Evolutionary conservation across 2,329 filamentous ascomycete species (phyloP).

Genomic region (Alternaria conjuncta): DNA sequence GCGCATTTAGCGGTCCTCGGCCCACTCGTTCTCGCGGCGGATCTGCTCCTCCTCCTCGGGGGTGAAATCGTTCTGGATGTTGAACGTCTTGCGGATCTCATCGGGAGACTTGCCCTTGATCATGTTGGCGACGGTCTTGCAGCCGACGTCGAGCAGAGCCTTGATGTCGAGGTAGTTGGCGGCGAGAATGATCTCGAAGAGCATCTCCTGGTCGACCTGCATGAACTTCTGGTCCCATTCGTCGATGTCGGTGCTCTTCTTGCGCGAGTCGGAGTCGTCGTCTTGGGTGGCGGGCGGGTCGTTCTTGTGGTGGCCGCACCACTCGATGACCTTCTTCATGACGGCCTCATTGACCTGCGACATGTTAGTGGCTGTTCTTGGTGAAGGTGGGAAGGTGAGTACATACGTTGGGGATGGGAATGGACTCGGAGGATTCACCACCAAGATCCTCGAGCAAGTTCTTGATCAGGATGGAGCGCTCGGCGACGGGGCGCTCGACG

Average conservation of each 20-base stretch:
- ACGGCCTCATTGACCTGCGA: conserved; percentile 83
- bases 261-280: conserved; percentile 90
- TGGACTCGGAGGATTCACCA: conserved; percentile 67
- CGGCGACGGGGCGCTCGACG: conserved; percentile 76
- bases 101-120: conserved; percentile 99
- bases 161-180: conserved; percentile 99
- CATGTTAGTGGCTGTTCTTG: conserved; percentile 32
- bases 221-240: conserved; percentile 99
- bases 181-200: conserved; percentile 98
- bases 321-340: conserved; percentile 94
- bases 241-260: conserved; percentile 98
- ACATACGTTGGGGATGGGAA: conserved; percentile 81
- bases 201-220: conserved; percentile 99
- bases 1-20: conserved; percentile 47
- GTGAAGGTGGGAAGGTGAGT: background rate
- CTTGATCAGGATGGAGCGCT: conserved; percentile 95
- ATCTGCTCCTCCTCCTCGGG: conserved; percentile 98
- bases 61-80: conserved; percentile 99
- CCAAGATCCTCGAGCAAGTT: conserved; percentile 97
- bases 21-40: conserved; percentile 62
- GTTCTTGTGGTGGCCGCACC: conserved; percentile 93
- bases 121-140: conserved; percentile 99
- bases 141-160: conserved; percentile 94
- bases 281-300: conserved; percentile 84
- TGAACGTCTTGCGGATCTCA: conserved; percentile 99